These are phyloP conservation scores for Kluyveromyces dobzhanskii DNA, from an alignment of 805 yeast genomes.

Conservation along the genomic window DNA sequence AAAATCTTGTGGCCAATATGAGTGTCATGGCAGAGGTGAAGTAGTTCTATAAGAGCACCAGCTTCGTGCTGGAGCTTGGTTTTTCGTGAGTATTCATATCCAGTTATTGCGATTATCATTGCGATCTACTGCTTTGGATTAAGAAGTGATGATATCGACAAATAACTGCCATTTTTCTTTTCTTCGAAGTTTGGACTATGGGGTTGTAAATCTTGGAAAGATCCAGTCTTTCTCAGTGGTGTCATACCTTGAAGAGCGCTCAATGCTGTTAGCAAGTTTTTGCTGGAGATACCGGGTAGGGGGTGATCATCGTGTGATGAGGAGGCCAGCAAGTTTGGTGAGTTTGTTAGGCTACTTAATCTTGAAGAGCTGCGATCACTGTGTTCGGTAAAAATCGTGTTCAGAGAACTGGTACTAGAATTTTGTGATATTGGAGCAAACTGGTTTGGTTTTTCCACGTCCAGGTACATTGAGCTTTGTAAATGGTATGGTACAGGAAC, in stretches of 20 bases:
- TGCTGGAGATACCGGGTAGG: constrained; percentile 9
- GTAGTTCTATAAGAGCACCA: too few relatives aligned
- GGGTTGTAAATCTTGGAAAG: background rate
- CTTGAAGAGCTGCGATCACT: background rate
- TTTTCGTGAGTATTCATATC: too few relatives aligned
- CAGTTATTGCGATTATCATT: too few relatives aligned
- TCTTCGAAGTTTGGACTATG: background rate
- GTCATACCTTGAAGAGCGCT: constrained; percentile 17
- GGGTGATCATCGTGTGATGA: background rate
- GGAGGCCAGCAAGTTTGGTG: constrained; percentile 1
- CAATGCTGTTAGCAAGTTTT: constrained; percentile 13
- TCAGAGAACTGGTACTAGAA: constrained; percentile 1
- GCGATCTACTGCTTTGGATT: background rate
- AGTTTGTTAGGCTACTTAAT: background rate
- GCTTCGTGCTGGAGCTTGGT: too few relatives aligned
- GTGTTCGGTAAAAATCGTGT: constrained; percentile 2
- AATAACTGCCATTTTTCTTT: background rate
- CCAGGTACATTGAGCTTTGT: background rate
- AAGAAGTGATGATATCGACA: background rate
- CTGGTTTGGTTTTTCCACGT: background rate
- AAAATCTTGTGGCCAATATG: too few relatives aligned
- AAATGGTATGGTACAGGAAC: background rate
- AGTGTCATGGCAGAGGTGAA: too few relatives aligned
- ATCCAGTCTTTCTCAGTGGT: constrained; percentile 5
- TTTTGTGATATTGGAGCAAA: background rate